Evolutionary conservation across 2,329 filamentous ascomycete species (phyloP), one percentile per base, ranked within the genome.

Genomic region (Dactylellina sp.): DNA sequence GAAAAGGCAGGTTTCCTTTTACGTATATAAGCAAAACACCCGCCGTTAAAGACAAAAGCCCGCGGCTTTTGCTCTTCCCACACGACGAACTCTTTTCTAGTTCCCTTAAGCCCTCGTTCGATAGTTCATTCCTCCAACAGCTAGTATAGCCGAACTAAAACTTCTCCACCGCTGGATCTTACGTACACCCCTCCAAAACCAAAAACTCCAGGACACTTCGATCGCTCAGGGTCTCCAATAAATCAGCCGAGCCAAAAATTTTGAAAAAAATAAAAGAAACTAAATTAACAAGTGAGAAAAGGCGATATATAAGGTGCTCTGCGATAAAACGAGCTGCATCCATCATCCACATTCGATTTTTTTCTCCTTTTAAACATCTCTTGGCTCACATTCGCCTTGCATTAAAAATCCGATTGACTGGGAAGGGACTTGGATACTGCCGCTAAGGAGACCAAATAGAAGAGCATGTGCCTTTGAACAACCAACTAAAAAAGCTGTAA

Each of bases 41-140:
- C 68, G 68, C 68, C 68, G 68, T 72, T 57, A 65, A 72, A 56
- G 68, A 52, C 68, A 72, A 72, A 72, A 65, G 68, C 68, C 68
- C 60, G 60, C 60, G 68, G 68, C 60, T 65, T 72, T 72, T 72
- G 60, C 40, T 72, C 37, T 60, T 72, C 52, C 39, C 53, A 64
- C 59, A 50, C 50, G 52, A 52, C 50, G 28, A 46, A 57, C 46
- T 60, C 25, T 53, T 52, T 56, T 52, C 42, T 28, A 16, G 46
- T 55, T 60, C 32, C 37, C 20, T 25, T 32, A 32, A 9, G 28
- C 28, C 28, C 28, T 53, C 28, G 20, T 61, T 62, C 64, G 53
- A 68, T 37, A 60, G 28, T n/a, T 57, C 53, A 32, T 59, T 70
- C 49, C 40, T 62, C 46, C 64, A 50, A 60, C 28, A 68, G 55